Base-by-base conservation (phyloP, 1,139 yeast species). In the Hemisphaericaspora xylofermentans region DNA sequence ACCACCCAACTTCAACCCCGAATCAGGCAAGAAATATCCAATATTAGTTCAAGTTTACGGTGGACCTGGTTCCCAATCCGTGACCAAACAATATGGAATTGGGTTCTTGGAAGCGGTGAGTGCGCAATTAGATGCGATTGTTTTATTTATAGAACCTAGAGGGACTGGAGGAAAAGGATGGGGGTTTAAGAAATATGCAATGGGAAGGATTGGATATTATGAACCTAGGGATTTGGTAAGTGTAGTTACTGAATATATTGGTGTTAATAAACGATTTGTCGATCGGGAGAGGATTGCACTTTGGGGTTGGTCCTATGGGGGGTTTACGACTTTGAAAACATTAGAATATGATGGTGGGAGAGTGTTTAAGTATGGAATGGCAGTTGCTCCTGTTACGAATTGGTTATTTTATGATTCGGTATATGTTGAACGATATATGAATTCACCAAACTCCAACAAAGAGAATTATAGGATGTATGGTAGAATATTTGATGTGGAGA, bases 81-180 rank as follows among this genome's bases (percentile, higher is more conserved):
- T 84, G 4, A 74, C 67, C 35, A 76, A 83, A 42, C 56, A 67
- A 31, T 84, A 75, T 50, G 57, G 61, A 1, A 63, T 83, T 33
- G 85, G 79, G 29, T 88, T 88, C 59, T 86, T 85, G 54, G 84
- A 84, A 35, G 73, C 84, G 8, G 76, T 84, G 1, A 77, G 88
- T 12, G 80, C 95, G 1, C 68, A 77, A 3, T 63, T 86, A 41
- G 83, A 86, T 53, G 84, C 88, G 0, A 76, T 93, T 26, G 88
- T 91, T 0, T 74, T 93, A 31, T 77, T 83, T 25, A 84, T 93
- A 28, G 99, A 93, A 53, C 98, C 98, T 6, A 73, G 98, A 53
- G 98, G 98, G 2, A 91, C 98, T 0, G 96, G 91, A 3, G 89
- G 86, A 25, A 80, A 82, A 62, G 96, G 96, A 6, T 88, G 97